A percentile compares a stretch with the other conserved stretches of the same genome.
Conservation (phyloP, 805 yeast genomes). For the Wickerhamomyces rabaulensis region DNA sequence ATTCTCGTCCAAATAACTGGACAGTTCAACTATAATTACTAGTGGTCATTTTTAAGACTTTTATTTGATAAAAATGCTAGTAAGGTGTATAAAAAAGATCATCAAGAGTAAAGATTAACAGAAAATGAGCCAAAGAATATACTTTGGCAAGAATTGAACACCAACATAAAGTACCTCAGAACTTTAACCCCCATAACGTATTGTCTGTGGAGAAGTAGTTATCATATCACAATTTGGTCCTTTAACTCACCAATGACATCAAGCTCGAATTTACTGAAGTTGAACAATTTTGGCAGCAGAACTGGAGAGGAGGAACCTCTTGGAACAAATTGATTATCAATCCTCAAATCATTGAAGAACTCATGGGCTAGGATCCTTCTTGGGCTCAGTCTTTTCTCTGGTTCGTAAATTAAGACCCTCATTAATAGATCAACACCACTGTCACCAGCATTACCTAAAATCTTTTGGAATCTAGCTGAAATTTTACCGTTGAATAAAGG, state of each 20-base stretch:
- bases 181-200: background rate
- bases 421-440: slow-evolving; percentile 83
- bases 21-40: too few relatives aligned
- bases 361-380: slow-evolving; percentile 80
- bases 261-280: slow-evolving; percentile 66
- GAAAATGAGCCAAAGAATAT: background rate
- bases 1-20: background rate
- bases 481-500: slow-evolving; percentile 54
- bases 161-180: background rate
- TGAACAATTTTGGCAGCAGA: slow-evolving; percentile 48
- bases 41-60: background rate
- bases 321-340: slow-evolving; percentile 46
- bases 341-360: slow-evolving; percentile 82
- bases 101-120: background rate
- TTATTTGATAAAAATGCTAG: background rate
- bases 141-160: background rate
- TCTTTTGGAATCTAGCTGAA: slow-evolving; percentile 55
- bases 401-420: slow-evolving; percentile 84
- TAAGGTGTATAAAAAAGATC: background rate
- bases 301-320: slow-evolving; percentile 43
- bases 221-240: slow-evolving; percentile 14
- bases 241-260: slow-evolving; percentile 36
- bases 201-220: background rate
- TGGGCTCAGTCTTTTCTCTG: slow-evolving; percentile 76
- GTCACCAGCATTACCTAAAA: slow-evolving; percentile 72